Conservation (phyloP, 768 basidiomycete species). For the Pleurotus platypus region DNA sequence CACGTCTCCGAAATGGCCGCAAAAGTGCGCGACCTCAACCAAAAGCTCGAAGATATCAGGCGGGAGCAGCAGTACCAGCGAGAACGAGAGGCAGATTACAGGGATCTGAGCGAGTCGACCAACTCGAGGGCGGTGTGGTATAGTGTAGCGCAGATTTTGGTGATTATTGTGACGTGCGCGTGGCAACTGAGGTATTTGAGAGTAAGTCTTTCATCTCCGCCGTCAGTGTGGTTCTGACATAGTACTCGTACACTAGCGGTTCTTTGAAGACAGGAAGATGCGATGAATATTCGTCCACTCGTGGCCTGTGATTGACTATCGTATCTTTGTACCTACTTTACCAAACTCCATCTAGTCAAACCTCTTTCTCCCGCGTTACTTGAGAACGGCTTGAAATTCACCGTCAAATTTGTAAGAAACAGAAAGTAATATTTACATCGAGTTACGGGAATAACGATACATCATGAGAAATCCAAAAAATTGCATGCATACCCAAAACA, state of each 20-base stretch:
- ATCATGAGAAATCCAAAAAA: neutral
- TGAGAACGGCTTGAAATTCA: too few relatives aligned
- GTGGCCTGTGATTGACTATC: too few relatives aligned
- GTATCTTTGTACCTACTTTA: too few relatives aligned
- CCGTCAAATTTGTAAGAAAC: too few relatives aligned
- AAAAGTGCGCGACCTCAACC: conserved; percentile 90
- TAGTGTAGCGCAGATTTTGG: conserved; percentile 80
- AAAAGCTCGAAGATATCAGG: conserved; percentile 88
- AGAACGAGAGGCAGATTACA: conserved; percentile 88
- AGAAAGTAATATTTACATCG: neutral
- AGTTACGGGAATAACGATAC: conserved; percentile 4
- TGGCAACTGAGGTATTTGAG: conserved; percentile 95
- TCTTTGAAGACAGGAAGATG: conserved; percentile 86
- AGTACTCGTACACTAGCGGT: conserved; percentile 43
- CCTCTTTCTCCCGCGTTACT: too few relatives aligned
- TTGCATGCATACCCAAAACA: neutral
- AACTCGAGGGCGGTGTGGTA: conserved; percentile 97
- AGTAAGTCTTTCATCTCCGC: conserved; percentile 39
- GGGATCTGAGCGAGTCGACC: conserved; percentile 84
- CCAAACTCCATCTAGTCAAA: too few relatives aligned
- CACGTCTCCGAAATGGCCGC: conserved; percentile 79
- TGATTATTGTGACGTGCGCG: conserved; percentile 78
- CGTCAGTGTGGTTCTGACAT: conserved; percentile 1
- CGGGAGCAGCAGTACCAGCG: conserved; percentile 98
- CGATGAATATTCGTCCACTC: conserved; percentile 32